Evolutionary conservation across 345 rosid species (phyloP).

Genomic region (Turritis glabra): DNA sequence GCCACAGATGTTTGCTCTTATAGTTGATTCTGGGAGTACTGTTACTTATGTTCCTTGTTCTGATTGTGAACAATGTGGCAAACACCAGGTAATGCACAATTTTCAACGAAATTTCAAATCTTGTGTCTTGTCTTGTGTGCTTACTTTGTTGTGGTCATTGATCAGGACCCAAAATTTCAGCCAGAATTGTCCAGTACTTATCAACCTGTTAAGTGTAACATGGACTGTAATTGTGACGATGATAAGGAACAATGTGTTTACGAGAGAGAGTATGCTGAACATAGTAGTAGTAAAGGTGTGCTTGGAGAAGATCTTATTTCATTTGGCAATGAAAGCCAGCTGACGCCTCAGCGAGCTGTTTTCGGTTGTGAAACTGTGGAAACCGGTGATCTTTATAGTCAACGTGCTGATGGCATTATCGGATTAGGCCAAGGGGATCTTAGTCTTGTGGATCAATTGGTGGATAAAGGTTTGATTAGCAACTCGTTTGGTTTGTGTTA

Average conservation of each 20-base stretch:
- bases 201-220: conserved; percentile 70
- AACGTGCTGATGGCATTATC: conserved; percentile 93
- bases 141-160: conserved; percentile 7
- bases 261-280: conserved; percentile 87
- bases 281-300: conserved; percentile 89
- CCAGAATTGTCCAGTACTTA: conserved; percentile 77
- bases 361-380: conserved; percentile 90
- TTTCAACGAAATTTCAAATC: neutral
- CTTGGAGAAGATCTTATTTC: conserved; percentile 81
- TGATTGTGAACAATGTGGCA: conserved; percentile 77
- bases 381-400: conserved; percentile 89
- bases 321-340: conserved; percentile 77
- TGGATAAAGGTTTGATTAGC: conserved; percentile 70
- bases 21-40: conserved; percentile 90
- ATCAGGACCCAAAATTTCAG: conserved; percentile 82
- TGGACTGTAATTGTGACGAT: conserved; percentile 72
- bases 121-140: neutral
- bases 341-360: conserved; percentile 72
- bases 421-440: conserved; percentile 94
- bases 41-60: conserved; percentile 93
- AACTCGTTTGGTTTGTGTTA: conserved; percentile 92
- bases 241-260: conserved; percentile 64
- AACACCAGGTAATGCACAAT: conserved; percentile 59
- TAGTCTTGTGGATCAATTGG: conserved; percentile 89
- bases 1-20: conserved; percentile 84